Base-by-base conservation (phyloP, 306 rosid species). In the Trichosanthes truncata region DNA sequence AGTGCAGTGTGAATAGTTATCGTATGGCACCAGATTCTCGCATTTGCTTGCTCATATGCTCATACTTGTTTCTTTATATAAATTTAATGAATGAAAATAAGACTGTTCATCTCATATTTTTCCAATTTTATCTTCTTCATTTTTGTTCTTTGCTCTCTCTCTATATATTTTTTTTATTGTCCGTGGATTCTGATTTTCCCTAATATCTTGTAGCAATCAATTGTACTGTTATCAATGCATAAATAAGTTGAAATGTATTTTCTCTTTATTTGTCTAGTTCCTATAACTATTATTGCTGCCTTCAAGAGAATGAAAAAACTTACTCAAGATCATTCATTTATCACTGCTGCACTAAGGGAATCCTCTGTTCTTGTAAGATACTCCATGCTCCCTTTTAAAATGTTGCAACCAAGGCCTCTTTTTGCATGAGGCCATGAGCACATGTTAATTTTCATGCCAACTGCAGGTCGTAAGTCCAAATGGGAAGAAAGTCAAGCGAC, bases 231-330 rank as follows among this genome's bases (percentile, higher is more conserved):
- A 66, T 25, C 15, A 9, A 72, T 53, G 9, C 17, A 14, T 26
- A 13, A 66, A 53, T 65, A 20, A 14, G 55, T 62, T 67, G 65
- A 53, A 21, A 52, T 72, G 17, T 60, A 77, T 71, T 57, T 67
- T 18, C 48, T 59, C 53, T 78, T 65, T 81, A 82, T 80, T 63
- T 87, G 93, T 72, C 75, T 93, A 96, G 98, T 93, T 88, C 93
- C 97, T 26, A 26, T 91, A 57, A 78, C 91, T 57, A 83, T 89
- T 48, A 80, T 96, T 83, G 94, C 94, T 80, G 85, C 98, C 81
- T 96, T 93, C 85, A 96, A 84, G 81, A 96, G 91, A 86, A 84
- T 91, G 85, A 93, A 91, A 85, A 96, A 83, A 87, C 93, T 96
- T 79, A 83, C 86, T 21, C 85, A 79, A 78, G 87, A 93, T 78